These are phyloP conservation scores for Cercophora samala DNA, from an alignment of 495 filamentous ascomycete genomes.

Conservation along the genomic window DNA sequence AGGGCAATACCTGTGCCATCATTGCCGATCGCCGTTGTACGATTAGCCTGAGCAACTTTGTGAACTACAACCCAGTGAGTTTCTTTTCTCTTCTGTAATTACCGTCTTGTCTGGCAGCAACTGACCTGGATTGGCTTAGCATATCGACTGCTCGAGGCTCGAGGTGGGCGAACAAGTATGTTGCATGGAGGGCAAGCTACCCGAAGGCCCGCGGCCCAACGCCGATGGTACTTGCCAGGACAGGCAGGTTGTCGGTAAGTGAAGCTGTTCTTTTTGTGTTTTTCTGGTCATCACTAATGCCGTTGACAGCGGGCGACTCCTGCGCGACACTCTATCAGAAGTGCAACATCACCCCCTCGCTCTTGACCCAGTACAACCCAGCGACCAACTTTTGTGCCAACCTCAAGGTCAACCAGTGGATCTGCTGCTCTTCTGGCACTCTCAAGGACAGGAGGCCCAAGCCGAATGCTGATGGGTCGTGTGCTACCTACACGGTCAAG, in stretches of 20 bases:
- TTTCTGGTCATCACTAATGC: not conserved
- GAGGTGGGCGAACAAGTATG: not conserved
- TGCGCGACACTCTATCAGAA: slow-evolving; percentile 40
- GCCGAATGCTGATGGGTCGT: slow-evolving; percentile 44
- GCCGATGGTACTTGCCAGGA: not conserved
- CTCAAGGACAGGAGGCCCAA: slow-evolving; percentile 39
- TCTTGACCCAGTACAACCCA: slow-evolving; percentile 44
- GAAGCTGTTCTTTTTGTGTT: slow-evolving; percentile 12
- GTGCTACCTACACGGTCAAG: slow-evolving; percentile 35
- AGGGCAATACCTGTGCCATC: too few relatives aligned
- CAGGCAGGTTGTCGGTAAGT: not conserved
- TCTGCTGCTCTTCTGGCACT: slow-evolving; percentile 47
- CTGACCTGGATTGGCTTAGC: too few relatives aligned
- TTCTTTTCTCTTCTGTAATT: too few relatives aligned
- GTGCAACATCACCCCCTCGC: slow-evolving; percentile 39
- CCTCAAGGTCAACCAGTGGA: slow-evolving; percentile 35
- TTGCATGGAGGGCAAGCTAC: not conserved
- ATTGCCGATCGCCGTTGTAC: too few relatives aligned
- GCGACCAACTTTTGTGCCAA: slow-evolving; percentile 34
- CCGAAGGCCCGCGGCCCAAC: not conserved
- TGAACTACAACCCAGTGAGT: too few relatives aligned
- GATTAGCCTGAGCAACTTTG: too few relatives aligned
- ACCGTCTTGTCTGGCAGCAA: too few relatives aligned
- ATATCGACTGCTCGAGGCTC: not conserved
- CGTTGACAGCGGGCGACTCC: slow-evolving; percentile 28